phyloP scores from a whole-genome alignment of 306 rosid species.

The Ammopiptanthus mongolicus region DNA sequence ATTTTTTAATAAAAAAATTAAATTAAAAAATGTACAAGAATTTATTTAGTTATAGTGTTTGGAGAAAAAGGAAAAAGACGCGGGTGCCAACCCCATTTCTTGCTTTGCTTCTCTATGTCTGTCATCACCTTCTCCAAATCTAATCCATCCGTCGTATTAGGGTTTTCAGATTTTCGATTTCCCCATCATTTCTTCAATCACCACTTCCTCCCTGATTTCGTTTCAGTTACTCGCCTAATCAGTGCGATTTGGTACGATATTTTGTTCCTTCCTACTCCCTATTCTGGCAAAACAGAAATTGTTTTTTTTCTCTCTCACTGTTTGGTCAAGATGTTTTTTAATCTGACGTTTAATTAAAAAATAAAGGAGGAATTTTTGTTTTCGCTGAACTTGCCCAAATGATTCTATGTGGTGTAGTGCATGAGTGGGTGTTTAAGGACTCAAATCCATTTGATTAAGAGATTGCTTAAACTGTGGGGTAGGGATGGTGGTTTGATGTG shows the following conservation, averaged over 20 bases:
- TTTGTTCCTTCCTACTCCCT: neutral
- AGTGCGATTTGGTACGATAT: constrained; percentile 11
- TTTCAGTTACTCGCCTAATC: neutral
- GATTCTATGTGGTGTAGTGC: neutral
- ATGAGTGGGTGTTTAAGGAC: neutral
- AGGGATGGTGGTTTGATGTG: neutral
- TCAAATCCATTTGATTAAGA: neutral
- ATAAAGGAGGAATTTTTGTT: neutral
- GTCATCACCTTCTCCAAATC: constrained; percentile 1
- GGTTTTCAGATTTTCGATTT: constrained; percentile 1
- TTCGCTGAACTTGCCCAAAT: neutral
- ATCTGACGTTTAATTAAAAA: neutral
- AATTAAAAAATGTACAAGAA: neutral
- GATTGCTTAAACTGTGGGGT: neutral
- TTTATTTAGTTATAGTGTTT: neutral
- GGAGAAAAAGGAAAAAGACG: neutral
- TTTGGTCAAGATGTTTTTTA: neutral
- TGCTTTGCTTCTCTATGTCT: neutral
- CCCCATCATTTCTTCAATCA: neutral
- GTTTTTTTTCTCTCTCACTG: neutral
- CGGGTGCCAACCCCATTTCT: constrained; percentile 15
- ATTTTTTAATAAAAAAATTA: too few relatives aligned
- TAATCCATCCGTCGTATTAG: constrained; percentile 5
- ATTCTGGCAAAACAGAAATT: neutral
- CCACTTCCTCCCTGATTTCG: neutral